Base-by-base conservation (phyloP, 2,329 filamentous ascomycete genomes). In the Alternaria sp. region DNA sequence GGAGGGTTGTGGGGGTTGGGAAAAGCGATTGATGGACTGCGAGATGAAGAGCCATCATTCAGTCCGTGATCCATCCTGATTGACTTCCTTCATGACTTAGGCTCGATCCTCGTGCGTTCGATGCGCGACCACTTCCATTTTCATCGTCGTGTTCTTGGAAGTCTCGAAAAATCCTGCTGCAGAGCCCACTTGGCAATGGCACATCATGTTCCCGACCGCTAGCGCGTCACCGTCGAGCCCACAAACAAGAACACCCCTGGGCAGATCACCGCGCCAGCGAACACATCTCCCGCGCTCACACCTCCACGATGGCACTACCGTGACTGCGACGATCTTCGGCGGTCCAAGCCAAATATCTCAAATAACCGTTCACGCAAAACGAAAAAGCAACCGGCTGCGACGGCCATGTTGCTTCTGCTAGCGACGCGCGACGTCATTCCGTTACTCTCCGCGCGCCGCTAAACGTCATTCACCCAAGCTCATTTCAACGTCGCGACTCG, bases 21-120 rank as follows among this genome's bases (percentile, higher is more conserved):
- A 79, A 79, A 65, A 77, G 71, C 65, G 76, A 79, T 71, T 79
- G 59, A 72, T 30, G 6, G 14, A 14, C 14, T 14, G 41, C 28
- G 18, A 15, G 12, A 5, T 37, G 6, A n/a, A 15, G 28, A 37
- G 49, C 47, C 28, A 33, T 51, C 18, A n/a, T 18, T 15, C 37
- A 12, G 18, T 26, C 9, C 28, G 14, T 37, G 28, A 37, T 51
- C 28, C 18, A 23, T 51, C 28, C 9, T 51, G 28, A 14, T 11
- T 10, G 5, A 23, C 14, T n/a, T 21, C 3, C 28, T 14, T 33
- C 4, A 20, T 20, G 20, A 51, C 18, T 14, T 37, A 20, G 49
- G 30, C 6, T 53, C 21, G 20, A 18, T n/a, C 11, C 10, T n/a
- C 20, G 49, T 53, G 20, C 20, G 9, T 33, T 53, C 20, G 28